Conservation (phyloP, 768 basidiomycete species). For the Amanita molliuscula region DNA sequence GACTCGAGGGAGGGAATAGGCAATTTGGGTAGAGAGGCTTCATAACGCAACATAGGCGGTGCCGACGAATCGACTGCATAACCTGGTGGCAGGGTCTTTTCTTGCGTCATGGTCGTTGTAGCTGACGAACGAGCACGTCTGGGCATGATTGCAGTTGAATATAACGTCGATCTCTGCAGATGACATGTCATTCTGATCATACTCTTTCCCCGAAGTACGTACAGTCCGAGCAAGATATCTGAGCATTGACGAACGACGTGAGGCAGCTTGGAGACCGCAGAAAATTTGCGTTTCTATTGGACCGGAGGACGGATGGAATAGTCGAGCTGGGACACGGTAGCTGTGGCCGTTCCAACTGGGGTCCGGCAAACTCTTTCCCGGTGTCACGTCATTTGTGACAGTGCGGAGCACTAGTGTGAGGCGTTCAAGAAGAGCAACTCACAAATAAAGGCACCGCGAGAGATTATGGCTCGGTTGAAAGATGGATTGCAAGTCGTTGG, state of each 20-base stretch:
- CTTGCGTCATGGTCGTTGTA: slow-evolving; percentile 4
- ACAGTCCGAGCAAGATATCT: background rate
- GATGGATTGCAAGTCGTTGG: too few relatives aligned
- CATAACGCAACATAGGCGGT: slow-evolving; percentile 62
- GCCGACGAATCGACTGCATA: slow-evolving; percentile 43
- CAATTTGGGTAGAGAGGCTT: slow-evolving; percentile 61
- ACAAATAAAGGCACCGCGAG: too few relatives aligned
- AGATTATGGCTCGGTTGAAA: too few relatives aligned
- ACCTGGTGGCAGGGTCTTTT: slow-evolving; percentile 15
- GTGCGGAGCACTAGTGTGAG: too few relatives aligned
- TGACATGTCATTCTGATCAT: background rate
- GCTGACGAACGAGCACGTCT: background rate
- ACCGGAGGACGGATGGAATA: too few relatives aligned
- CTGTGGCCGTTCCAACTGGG: too few relatives aligned
- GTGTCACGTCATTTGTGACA: too few relatives aligned
- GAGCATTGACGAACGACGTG: background rate
- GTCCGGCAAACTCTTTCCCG: too few relatives aligned
- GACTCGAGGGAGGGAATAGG: slow-evolving; percentile 80
- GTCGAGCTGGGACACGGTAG: too few relatives aligned
- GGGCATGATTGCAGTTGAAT: slow-evolving; percentile 2
- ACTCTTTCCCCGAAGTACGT: background rate
- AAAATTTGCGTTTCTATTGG: too few relatives aligned
- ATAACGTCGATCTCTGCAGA: slow-evolving; percentile 1
- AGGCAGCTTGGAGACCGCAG: too few relatives aligned
- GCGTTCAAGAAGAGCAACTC: too few relatives aligned